These are phyloP conservation scores for Mollisia scopiformis DNA, from an alignment of 2,329 filamentous ascomycete species.

Conservation along the genomic window DNA sequence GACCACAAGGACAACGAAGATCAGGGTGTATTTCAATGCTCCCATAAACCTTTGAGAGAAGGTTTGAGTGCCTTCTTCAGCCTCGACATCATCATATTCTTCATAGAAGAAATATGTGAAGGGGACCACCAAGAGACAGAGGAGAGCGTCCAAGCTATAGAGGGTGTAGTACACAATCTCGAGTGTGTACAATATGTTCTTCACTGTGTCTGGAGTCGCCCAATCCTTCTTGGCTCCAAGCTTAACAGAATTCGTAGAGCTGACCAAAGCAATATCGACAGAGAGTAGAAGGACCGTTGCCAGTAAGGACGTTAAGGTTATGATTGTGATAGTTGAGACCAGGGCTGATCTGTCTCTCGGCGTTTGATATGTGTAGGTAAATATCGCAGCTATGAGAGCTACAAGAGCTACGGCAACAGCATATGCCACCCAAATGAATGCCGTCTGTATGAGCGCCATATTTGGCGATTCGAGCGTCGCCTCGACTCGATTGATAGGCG, in stretches of 20 bases:
- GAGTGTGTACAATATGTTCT: slow-evolving; percentile 77
- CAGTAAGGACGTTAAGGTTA: slow-evolving; percentile 84
- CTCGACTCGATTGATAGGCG: slow-evolving; percentile 10
- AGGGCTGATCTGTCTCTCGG: slow-evolving; percentile 82
- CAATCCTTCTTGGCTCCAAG: slow-evolving; percentile 89
- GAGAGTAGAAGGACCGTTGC: slow-evolving; percentile 91
- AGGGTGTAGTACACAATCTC: slow-evolving; percentile 90
- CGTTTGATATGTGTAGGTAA: slow-evolving; percentile 89
- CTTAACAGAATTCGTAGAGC: slow-evolving; percentile 77
- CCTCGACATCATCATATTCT: slow-evolving; percentile 90
- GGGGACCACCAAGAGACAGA: slow-evolving; percentile 88
- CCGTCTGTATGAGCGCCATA: slow-evolving; percentile 72
- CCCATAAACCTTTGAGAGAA: slow-evolving; percentile 73
- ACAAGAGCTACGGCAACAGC: slow-evolving; percentile 79
- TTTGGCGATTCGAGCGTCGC: slow-evolving; percentile 11
- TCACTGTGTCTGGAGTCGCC: slow-evolving; percentile 82
- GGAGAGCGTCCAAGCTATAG: slow-evolving; percentile 87
- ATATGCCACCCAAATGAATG: slow-evolving; percentile 94
- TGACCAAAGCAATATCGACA: slow-evolving; percentile 93
- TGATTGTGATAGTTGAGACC: slow-evolving; percentile 82
- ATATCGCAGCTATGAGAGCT: slow-evolving; percentile 77
- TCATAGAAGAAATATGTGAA: slow-evolving; percentile 99
- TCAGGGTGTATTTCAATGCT: slow-evolving; percentile 89
- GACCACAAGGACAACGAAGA: slow-evolving; percentile 78
- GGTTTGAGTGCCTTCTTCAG: slow-evolving; percentile 77